Evolutionary conservation across 306 rosid genomes (phyloP).

Genomic region (Mimosa bimucronata): DNA sequence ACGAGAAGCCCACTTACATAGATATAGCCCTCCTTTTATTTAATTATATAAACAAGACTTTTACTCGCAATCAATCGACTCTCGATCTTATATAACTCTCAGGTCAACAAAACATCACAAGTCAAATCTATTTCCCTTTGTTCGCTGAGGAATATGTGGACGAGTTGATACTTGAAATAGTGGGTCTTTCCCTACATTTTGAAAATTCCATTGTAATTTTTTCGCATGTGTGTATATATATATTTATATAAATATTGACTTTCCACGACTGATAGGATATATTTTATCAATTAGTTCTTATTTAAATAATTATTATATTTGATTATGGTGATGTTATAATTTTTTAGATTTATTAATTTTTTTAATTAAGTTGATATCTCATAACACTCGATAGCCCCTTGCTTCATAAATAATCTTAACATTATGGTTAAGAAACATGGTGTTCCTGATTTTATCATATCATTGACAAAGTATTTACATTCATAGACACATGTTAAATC

Average conservation of each 20-base stretch:
- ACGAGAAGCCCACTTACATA: background rate
- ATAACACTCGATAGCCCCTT: background rate
- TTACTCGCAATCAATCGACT: background rate
- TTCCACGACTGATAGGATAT: background rate
- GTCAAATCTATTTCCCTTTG: background rate
- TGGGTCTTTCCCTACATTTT: background rate
- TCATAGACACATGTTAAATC: background rate
- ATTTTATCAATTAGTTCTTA: background rate
- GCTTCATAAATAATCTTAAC: background rate
- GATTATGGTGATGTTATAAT: background rate
- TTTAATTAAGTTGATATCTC: background rate
- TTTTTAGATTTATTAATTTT: background rate
- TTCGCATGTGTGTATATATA: background rate
- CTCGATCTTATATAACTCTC: background rate
- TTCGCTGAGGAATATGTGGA: background rate
- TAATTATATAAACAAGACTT: background rate
- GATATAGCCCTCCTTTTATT: background rate
- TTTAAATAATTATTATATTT: background rate
- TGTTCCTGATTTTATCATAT: background rate
- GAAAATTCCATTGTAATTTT: background rate
- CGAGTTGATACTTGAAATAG: background rate
- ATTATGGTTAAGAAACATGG: background rate
- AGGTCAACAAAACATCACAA: background rate
- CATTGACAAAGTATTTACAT: background rate
- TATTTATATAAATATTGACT: too few species aligned